phyloP scores from a whole-genome alignment of 768 basidiomycete genomes.

The Pisolithus albus region DNA sequence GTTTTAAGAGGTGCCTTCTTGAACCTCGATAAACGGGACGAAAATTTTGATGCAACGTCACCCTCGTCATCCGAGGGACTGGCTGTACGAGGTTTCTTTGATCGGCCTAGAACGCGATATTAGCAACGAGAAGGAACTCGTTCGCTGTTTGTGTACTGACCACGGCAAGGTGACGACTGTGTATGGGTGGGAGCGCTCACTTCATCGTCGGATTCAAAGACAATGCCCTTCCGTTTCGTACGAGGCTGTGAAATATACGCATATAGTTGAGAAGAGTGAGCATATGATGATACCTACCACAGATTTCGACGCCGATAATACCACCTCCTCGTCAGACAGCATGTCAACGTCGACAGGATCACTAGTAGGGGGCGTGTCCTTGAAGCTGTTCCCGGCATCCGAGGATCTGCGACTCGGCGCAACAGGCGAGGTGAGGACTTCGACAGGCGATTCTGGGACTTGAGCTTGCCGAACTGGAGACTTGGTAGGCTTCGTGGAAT shows the following conservation, averaged over 20 bases:
- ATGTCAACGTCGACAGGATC: constrained; percentile 75
- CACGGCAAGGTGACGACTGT: constrained; percentile 23
- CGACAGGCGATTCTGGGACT: constrained; percentile 33
- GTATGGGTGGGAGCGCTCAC: neutral
- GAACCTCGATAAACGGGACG: constrained; percentile 55
- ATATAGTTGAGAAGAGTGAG: neutral
- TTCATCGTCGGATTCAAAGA: constrained; percentile 72
- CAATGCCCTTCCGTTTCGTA: constrained; percentile 61
- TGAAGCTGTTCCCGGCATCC: constrained; percentile 39
- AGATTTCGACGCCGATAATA: constrained; percentile 27
- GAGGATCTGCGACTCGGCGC: constrained; percentile 38
- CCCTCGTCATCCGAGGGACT: constrained; percentile 43
- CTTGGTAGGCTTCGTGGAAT: constrained; percentile 12
- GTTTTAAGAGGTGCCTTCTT: constrained; percentile 56
- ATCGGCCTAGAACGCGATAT: constrained; percentile 30
- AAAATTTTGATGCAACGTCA: constrained; percentile 40
- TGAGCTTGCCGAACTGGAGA: constrained; percentile 26
- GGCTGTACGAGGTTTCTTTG: constrained; percentile 57
- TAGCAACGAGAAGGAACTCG: neutral
- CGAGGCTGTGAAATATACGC: constrained; percentile 25
- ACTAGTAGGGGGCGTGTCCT: constrained; percentile 69
- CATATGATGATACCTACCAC: constrained; percentile 23
- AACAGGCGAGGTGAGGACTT: constrained; percentile 33
- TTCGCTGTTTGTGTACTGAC: constrained; percentile 5
- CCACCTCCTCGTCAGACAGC: constrained; percentile 45